Evolutionary conservation across 2,329 filamentous ascomycete species (phyloP), one percentile per base, ranked within the genome.

Genomic region (Lasiodiplodia sp.): DNA sequence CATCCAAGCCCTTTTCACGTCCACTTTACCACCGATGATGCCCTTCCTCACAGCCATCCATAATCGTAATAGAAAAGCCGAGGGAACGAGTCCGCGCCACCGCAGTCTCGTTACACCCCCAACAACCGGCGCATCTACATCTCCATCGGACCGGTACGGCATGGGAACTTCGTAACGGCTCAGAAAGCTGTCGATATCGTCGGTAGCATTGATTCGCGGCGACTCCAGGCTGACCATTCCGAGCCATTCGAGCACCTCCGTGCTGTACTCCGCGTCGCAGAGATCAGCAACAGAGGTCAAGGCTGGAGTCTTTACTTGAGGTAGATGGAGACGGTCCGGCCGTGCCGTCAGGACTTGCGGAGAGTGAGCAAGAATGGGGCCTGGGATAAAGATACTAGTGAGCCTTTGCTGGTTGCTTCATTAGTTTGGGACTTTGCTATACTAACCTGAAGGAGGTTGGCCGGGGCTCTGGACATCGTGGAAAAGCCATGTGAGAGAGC

Each of bases 401-500:
- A 18, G 44, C n/a, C 1, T 28, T 56, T 56, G 18, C 18, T 10
- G 31, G 31, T 34, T 34, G 31, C 31, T 34, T 37, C 28, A 10
- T 34, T 70, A 8, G 38, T 60, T 0, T 68, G 71, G 60, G 7
- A 18, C 10, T 23, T 10, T 23, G 14, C 37, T 44, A 23, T 8
- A 49, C 12, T 72, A 81, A 89, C 86, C 79, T 81, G 83, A 72
- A 74, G 58, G 40, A 18, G 58, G n/a, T 2, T 81, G 51, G 72
- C 69, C 31, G 70, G 72, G 4, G 73, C 57, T 11, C 67, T 74
- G 37, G 63, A 90, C 77, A 73, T 94, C 91, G 74, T 86, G 90
- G 73, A 96, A 94, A 0, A 98, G 81, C 94, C 95, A 97, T 1
- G 87, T 87, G 25, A 90, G 75, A 1, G 90, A 88, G 55, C 85